Base-by-base conservation (phyloP, 345 rosid species). In the Hibiscus mutabilis region DNA sequence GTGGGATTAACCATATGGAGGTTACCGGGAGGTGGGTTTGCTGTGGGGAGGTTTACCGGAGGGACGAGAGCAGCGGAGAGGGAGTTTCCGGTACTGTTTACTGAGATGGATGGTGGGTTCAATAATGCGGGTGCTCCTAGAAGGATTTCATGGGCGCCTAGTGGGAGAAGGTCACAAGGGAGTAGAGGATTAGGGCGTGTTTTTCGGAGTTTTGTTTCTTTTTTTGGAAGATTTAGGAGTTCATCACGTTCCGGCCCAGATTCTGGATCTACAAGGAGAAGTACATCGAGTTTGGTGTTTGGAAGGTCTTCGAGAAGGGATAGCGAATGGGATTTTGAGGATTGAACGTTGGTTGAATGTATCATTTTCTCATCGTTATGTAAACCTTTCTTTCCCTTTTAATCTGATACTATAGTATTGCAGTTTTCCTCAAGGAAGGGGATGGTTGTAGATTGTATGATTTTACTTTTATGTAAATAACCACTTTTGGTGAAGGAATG, bases 71-170 rank as follows among this genome's bases (percentile, higher is more conserved):
- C 81, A 0, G 74, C 81, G 2, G 87, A 82, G 70, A 72, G 88
- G 69, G 89, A 87, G 72, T 70, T 80, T 22, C 87, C 89, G 0
- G 82, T 79, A 21, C 86, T 87, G 33, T 87, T 80, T 37, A 84
- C 88, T 0, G 90, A 86, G 66, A 86, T 86, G 85, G 90, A 86
- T 61, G 88, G 88, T 19, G 88, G 86, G 27, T 84, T 83, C 25
- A 79, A 80, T 58, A 77, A 63, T 52, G 77, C 68, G 0, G 83
- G 86, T 16, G 82, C 75, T 47, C 91, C 89, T 1, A 80, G 87
- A 73, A 79, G 91, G 78, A 76, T 83, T 72, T 74, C 81, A 0
- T 82, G 87, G 91, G 81, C 76, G 14, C 80, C 89, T 0, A 78
- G 73, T 65, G 83, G 84, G 62, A 78, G 84, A 72, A 82, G 87